Percentiles rank a stretch among this genome's conserved stretches.
phyloP scores from a whole-genome alignment of 2,329 filamentous ascomycete species.

The Fusarium illudens region DNA sequence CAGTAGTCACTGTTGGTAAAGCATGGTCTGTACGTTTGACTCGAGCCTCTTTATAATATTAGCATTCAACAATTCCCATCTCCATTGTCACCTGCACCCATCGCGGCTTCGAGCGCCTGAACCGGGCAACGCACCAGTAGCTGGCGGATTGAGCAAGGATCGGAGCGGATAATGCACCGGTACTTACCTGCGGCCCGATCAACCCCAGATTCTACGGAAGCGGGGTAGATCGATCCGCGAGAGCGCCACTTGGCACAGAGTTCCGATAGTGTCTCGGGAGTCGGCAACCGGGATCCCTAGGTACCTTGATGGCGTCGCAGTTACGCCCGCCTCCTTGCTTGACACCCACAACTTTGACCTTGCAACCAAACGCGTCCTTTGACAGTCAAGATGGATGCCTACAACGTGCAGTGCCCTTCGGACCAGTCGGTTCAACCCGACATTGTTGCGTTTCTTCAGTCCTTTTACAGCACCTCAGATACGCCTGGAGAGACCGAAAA shows the following conservation, averaged over 20 bases:
- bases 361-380: neutral
- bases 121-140: slow-evolving; percentile 19
- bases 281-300: slow-evolving; percentile 25
- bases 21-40: neutral
- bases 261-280: slow-evolving; percentile 22
- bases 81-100: neutral
- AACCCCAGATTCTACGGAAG: neutral
- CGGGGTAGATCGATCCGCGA: slow-evolving; percentile 20
- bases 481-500: slow-evolving; percentile 27
- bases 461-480: slow-evolving; percentile 24
- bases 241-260: neutral
- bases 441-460: slow-evolving; percentile 21
- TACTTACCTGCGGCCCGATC: slow-evolving; percentile 14
- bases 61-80: neutral
- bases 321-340: neutral
- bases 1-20: neutral
- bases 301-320: neutral
- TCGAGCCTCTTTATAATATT: slow-evolving; percentile 4
- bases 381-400: slow-evolving; percentile 22
- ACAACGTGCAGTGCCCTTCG: slow-evolving; percentile 20
- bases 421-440: slow-evolving; percentile 23
- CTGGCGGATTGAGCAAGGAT: neutral
- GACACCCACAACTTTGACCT: neutral
- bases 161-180: slow-evolving; percentile 23
- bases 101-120: neutral